A percentile compares a stretch with the other conserved stretches of the same genome.
These are phyloP conservation scores for Linum lewisii DNA, from an alignment of 345 rosid genomes.

Conservation along the genomic window DNA sequence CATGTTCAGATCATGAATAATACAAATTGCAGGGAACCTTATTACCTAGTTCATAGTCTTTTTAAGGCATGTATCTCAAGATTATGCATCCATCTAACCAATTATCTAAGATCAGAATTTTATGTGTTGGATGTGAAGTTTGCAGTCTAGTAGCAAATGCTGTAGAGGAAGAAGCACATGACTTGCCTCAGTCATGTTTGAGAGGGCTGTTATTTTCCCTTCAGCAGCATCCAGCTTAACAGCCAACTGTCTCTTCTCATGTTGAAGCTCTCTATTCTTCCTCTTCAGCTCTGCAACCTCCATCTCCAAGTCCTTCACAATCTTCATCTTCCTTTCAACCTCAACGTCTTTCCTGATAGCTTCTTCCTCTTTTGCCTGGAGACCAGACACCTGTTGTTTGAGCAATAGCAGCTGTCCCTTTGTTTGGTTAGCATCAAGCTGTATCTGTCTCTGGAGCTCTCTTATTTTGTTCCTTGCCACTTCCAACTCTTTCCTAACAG, in stretches of 20 bases:
- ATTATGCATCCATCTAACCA: slow-evolving; percentile 2
- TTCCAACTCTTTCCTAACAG: slow-evolving; percentile 64
- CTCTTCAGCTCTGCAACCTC: slow-evolving; percentile 89
- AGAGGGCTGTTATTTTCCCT: slow-evolving; percentile 55
- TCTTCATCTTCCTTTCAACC: slow-evolving; percentile 63
- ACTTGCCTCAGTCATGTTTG: slow-evolving; percentile 87
- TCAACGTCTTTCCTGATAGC: slow-evolving; percentile 63
- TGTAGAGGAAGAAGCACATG: not conserved
- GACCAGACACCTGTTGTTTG: slow-evolving; percentile 82
- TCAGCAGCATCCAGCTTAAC: slow-evolving; percentile 78
- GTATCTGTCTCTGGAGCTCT: slow-evolving; percentile 89
- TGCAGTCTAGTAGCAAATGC: too few relatives aligned
- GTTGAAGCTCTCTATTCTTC: slow-evolving; percentile 85
- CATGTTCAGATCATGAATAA: slow-evolving; percentile 6
- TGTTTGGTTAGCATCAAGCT: slow-evolving; percentile 87
- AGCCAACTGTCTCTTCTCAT: slow-evolving; percentile 79
- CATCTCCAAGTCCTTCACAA: slow-evolving; percentile 60
- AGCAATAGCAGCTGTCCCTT: slow-evolving; percentile 83
- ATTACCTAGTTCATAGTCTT: not conserved
- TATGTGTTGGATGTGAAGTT: too few relatives aligned
- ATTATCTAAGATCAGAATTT: not conserved
- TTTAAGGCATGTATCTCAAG: too few relatives aligned
- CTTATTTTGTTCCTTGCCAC: slow-evolving; percentile 66
- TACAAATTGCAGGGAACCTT: slow-evolving; percentile 4
- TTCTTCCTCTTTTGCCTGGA: slow-evolving; percentile 74